Conservation (phyloP, 345 rosid genomes). For the Bruguiera parviflora region DNA sequence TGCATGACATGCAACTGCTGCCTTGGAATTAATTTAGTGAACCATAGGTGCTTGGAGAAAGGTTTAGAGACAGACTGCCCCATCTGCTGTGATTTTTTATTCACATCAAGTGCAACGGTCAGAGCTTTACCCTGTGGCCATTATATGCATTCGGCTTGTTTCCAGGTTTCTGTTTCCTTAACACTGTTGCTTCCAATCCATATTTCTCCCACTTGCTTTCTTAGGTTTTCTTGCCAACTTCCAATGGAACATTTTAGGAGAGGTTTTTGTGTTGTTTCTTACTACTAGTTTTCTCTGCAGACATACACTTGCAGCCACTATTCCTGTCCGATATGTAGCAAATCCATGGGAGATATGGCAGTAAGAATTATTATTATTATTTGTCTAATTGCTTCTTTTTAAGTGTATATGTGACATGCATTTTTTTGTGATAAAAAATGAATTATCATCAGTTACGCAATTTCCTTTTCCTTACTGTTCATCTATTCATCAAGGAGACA, state of each 20-base stretch:
- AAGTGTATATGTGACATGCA: too few relatives aligned
- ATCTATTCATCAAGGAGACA: too few relatives aligned
- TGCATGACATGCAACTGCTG: conserved; percentile 98
- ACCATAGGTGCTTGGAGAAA: conserved; percentile 88
- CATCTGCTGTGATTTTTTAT: conserved; percentile 80
- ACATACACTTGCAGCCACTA: conserved; percentile 94
- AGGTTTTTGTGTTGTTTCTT: not conserved
- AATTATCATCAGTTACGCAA: too few relatives aligned
- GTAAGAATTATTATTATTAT: conserved; percentile 34
- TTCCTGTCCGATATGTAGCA: conserved; percentile 91
- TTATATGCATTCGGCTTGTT: conserved; percentile 88
- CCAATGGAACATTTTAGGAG: not conserved
- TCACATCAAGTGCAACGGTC: conserved; percentile 77
- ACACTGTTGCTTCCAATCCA: conserved; percentile 1
- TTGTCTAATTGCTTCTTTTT: not conserved
- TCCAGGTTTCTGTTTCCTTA: conserved; percentile 56
- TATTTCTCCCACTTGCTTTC: conserved; percentile 1
- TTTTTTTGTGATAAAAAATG: too few relatives aligned
- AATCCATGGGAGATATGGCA: conserved; percentile 94
- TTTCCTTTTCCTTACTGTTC: too few relatives aligned
- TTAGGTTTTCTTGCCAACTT: not conserved
- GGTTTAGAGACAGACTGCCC: conserved; percentile 86
- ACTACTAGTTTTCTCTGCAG: conserved; percentile 30
- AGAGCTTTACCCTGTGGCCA: conserved; percentile 94
- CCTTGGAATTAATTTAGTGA: conserved; percentile 61